Conservation (phyloP, 2,329 filamentous ascomycete species). For the Xylaria sp. region DNA sequence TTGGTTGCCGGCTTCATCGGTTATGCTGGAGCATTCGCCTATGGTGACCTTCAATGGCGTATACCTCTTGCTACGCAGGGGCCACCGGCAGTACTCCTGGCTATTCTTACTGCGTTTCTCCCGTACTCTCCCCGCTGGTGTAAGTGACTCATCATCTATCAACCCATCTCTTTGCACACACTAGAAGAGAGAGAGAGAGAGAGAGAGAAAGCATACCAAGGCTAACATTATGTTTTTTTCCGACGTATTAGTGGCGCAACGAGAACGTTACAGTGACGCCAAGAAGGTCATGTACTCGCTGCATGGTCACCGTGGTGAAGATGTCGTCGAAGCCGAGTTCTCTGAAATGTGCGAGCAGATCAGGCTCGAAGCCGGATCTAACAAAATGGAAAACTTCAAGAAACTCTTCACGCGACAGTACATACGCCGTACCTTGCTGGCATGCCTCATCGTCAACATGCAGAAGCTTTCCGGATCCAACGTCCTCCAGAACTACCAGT, state of each 20-base stretch:
- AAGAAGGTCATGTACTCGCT: conserved; percentile 43
- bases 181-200: neutral
- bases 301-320: conserved; percentile 42
- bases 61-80: conserved; percentile 52
- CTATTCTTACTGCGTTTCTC: conserved; percentile 41
- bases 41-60: conserved; percentile 50
- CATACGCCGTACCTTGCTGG: conserved; percentile 45
- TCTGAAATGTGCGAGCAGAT: conserved; percentile 46
- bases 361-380: conserved; percentile 39
- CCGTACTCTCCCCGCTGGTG: conserved; percentile 48
- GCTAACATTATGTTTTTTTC: conserved; percentile 3
- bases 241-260: conserved; percentile 35
- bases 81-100: conserved; percentile 41
- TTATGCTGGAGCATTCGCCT: conserved; percentile 51
- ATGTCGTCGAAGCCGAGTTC: conserved; percentile 42
- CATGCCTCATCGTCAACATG: conserved; percentile 49
- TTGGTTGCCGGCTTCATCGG: conserved; percentile 56
- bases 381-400: conserved; percentile 32
- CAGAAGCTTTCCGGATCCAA: conserved; percentile 48
- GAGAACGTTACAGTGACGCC: conserved; percentile 45
- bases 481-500: conserved; percentile 52
- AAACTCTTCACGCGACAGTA: conserved; percentile 49
- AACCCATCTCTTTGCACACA: neutral
- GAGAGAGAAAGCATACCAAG: conserved; percentile 6
- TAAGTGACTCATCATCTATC: conserved; percentile 15